phyloP scores from a whole-genome alignment of 805 yeast genomes.

The Starmerella vitae region DNA sequence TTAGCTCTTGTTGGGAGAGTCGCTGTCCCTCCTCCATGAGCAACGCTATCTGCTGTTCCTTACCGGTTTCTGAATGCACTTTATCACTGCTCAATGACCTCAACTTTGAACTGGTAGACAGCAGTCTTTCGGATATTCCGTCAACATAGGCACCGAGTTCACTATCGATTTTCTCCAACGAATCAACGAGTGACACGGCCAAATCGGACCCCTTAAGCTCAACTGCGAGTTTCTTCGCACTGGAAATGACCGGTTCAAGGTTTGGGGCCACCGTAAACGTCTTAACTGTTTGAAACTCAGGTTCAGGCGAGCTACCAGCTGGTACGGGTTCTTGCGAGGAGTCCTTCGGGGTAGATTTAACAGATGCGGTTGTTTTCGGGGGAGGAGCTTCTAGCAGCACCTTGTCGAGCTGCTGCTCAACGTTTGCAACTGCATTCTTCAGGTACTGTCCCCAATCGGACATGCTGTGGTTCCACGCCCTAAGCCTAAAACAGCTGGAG shows the following conservation, averaged over 20 bases:
- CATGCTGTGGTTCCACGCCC: conserved; percentile 5
- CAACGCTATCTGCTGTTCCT: conserved; percentile 49
- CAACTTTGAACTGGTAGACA: conserved; percentile 11
- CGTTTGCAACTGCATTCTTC: conserved; percentile 32
- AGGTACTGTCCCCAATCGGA: conserved; percentile 26
- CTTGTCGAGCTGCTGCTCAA: conserved; percentile 31
- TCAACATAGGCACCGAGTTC: conserved; percentile 4
- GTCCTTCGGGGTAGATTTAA: conserved; percentile 21
- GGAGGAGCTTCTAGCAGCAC: conserved; percentile 50
- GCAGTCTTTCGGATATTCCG: conserved; percentile 6
- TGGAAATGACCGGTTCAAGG: conserved; percentile 18
- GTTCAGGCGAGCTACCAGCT: background rate
- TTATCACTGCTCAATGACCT: conserved; percentile 6
- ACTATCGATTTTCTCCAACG: conserved; percentile 4
- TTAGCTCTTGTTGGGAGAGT: conserved; percentile 40
- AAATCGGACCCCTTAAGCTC: conserved; percentile 10
- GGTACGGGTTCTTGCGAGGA: background rate
- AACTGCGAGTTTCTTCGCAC: conserved; percentile 13
- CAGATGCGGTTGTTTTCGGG: conserved; percentile 63
- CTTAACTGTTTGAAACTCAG: conserved; percentile 5
- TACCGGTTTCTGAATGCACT: conserved; percentile 5
- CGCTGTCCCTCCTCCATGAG: conserved; percentile 34
- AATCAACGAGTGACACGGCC: conserved; percentile 11
- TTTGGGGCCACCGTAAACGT: conserved; percentile 44
- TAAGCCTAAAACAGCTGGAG: conserved; percentile 18